A percentile compares a stretch with the other conserved stretches of the same genome.
Conservation (phyloP, 1,139 yeast species). For the Magnusiomyces ingens region DNA sequence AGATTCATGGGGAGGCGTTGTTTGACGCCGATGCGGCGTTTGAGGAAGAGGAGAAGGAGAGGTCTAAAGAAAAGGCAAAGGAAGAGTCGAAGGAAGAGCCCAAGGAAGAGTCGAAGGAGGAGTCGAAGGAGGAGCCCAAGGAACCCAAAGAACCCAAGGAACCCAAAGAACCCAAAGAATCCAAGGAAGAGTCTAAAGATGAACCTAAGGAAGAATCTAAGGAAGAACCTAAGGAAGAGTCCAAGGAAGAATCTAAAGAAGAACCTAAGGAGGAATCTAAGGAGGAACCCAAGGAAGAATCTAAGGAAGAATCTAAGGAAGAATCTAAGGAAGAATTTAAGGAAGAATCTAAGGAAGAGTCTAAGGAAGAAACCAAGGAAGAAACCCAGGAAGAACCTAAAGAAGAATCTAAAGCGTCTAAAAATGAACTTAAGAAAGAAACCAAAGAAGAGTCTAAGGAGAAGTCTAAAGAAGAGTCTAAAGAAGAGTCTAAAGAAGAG, state of each 20-base stretch:
- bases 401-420: neutral
- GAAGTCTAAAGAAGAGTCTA: no score
- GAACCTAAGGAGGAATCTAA: neutral
- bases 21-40: slow-evolving; percentile 11
- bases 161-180: neutral
- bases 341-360: neutral
- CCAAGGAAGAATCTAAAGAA: neutral
- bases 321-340: neutral
- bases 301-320: neutral
- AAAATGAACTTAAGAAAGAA: no score
- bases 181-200: neutral
- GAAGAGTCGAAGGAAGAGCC: neutral
- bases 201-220: neutral
- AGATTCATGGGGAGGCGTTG: slow-evolving; percentile 12
- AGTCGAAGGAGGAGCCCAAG: neutral
- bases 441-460: no score
- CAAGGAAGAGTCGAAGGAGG: neutral
- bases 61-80: neutral
- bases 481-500: no score
- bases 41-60: neutral
- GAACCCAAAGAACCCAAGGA: neutral
- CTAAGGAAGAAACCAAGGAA: neutral
- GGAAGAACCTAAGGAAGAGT: neutral
- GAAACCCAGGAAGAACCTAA: neutral
- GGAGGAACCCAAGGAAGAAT: neutral